phyloP scores from a whole-genome alignment of 495 filamentous ascomycete genomes.

The Hypoxylon intermedium region DNA sequence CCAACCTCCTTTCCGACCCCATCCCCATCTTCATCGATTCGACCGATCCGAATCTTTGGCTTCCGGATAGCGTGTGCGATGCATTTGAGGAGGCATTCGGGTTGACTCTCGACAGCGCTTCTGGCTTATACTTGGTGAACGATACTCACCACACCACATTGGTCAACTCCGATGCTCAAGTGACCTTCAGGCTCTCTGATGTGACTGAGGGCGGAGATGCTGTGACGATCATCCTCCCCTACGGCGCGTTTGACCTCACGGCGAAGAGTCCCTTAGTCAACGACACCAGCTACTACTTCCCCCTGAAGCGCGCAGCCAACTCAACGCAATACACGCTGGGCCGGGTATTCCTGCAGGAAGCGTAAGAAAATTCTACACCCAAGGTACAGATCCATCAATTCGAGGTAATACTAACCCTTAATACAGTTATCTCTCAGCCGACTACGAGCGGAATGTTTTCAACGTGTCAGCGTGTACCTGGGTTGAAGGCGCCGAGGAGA shows the following conservation, averaged over 20 bases:
- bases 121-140: constrained; percentile 59
- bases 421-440: constrained; percentile 35
- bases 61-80: constrained; percentile 59
- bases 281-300: constrained; percentile 57
- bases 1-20: constrained; percentile 44
- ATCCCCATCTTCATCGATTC: constrained; percentile 60
- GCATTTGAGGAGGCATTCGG: constrained; percentile 62
- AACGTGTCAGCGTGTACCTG: constrained; percentile 52
- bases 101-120: constrained; percentile 53
- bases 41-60: constrained; percentile 61
- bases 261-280: constrained; percentile 51
- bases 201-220: constrained; percentile 48
- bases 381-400: background rate
- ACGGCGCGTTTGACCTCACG: constrained; percentile 59
- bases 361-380: constrained; percentile 35
- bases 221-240: constrained; percentile 60
- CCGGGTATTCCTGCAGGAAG: constrained; percentile 64
- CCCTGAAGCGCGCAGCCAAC: constrained; percentile 57
- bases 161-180: constrained; percentile 53
- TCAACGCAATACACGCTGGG: constrained; percentile 63
- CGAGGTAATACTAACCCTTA: background rate
- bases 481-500: constrained; percentile 41
- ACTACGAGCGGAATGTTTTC: constrained; percentile 26
- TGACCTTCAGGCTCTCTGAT: constrained; percentile 60
- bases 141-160: constrained; percentile 51